phyloP scores from a whole-genome alignment of 2,329 filamentous ascomycete genomes.

The Dactylellina sp. region DNA sequence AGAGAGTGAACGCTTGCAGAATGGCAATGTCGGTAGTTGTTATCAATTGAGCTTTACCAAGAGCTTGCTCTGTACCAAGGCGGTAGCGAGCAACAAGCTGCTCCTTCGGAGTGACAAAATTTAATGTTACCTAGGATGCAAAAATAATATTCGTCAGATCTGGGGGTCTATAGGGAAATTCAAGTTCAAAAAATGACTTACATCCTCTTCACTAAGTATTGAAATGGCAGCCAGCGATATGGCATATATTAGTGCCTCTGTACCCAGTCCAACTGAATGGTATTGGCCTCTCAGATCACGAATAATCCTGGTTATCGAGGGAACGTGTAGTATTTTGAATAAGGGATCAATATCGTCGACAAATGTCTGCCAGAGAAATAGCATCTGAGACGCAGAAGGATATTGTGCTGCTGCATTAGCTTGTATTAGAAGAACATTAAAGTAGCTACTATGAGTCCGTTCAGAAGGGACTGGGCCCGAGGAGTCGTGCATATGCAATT shows the following conservation, averaged over 20 bases:
- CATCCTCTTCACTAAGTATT: constrained; percentile 62
- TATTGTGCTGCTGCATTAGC: constrained; percentile 36
- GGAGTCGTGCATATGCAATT: constrained; percentile 15
- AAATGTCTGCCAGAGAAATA: constrained; percentile 59
- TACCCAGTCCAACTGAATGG: constrained; percentile 59
- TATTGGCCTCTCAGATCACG: constrained; percentile 63
- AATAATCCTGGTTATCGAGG: constrained; percentile 61
- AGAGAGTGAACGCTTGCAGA: constrained; percentile 70
- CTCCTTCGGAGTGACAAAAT: constrained; percentile 65
- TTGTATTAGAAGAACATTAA: constrained; percentile 43
- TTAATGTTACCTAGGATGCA: constrained; percentile 61
- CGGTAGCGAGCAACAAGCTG: constrained; percentile 67
- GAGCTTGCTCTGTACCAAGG: constrained; percentile 69
- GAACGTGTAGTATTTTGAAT: constrained; percentile 61
- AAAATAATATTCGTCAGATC: constrained; percentile 61
- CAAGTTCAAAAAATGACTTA: constrained; percentile 42
- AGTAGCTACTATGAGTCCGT: constrained; percentile 37
- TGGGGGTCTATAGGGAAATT: no score
- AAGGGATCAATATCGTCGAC: constrained; percentile 59
- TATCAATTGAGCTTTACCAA: constrained; percentile 70
- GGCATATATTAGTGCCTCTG: constrained; percentile 69
- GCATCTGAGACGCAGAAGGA: constrained; percentile 42
- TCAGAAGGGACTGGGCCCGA: not conserved
- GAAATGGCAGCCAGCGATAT: constrained; percentile 71
- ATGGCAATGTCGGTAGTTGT: constrained; percentile 69